Conservation (phyloP, 2,329 filamentous ascomycete genomes). For the Cladosporium phlei region DNA sequence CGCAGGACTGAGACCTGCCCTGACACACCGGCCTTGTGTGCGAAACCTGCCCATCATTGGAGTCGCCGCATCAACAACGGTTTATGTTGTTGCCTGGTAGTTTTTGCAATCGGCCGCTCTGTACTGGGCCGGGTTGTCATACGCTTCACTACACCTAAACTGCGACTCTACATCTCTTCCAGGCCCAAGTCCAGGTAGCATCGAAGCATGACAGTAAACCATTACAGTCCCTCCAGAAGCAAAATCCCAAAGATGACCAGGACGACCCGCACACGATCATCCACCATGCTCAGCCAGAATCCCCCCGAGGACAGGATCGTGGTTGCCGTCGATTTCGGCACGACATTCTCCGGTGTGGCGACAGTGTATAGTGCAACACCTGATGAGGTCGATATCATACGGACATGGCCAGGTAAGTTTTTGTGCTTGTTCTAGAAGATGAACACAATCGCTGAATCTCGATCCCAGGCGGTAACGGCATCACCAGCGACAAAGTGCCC, state of each 20-base stretch:
- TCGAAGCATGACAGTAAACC: conserved; percentile 13
- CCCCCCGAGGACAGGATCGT: conserved; percentile 56
- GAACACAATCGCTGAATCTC: background rate
- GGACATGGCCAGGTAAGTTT: conserved; percentile 2
- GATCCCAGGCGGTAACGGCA: conserved; percentile 64
- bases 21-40: conserved; percentile 1
- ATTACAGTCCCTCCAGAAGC: background rate
- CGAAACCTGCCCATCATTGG: conserved; percentile 3
- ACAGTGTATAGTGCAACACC: conserved; percentile 49
- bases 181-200: background rate
- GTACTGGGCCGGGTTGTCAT: background rate
- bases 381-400: conserved; percentile 72
- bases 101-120: background rate
- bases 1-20: background rate
- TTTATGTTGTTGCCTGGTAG: conserved; percentile 5
- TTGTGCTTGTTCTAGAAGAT: background rate
- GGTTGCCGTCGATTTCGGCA: conserved; percentile 77
- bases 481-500: conserved; percentile 83
- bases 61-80: conserved; percentile 1
- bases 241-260: conserved; percentile 2
- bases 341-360: conserved; percentile 72
- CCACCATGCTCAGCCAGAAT: background rate
- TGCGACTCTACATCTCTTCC: no score
- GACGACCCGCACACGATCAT: background rate
- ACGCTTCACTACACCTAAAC: background rate